Base-by-base conservation (phyloP, 2,329 filamentous ascomycete genomes). In the Hymenoscyphus salicellus region DNA sequence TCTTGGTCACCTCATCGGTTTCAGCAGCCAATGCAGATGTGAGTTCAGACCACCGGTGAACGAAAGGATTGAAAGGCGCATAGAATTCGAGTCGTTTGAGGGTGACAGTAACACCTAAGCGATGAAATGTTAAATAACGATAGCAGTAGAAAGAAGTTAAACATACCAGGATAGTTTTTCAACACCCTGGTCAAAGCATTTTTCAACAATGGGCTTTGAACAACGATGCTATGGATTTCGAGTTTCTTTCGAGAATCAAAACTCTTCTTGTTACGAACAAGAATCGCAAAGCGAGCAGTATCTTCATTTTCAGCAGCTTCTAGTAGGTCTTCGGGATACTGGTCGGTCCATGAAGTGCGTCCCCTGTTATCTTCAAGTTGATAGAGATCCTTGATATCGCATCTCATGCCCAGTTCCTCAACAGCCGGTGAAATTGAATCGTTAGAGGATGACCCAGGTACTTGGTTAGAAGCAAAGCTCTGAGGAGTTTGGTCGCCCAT, bases 11-110 rank as follows among this genome's bases (percentile, higher is more conserved):
- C 3, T 74, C 70, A 17, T 86, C 82, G 1, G 76, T 72, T 7
- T 78, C 70, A 36, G 79, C 77, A 10, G 80, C 72, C 55, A 79
- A 75, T 28, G 79, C 78, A 3, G 76, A 72, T 10, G 73, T 69
- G 43, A 87, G 79, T 6, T 77, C 71, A 1, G 79, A 77, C 86
- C 87, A 91, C 36, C 88, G 82, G 74, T 91, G 87, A 49, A 90
- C 84, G 58, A 91, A 84, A 0, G 85, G 84, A 68, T 84, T 78
- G 66, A 90, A 90, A 0, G 85, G 86, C 0, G 82, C 82, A 7
- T 77, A 74, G 66, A 91, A 89, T 63, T 85, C 83, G 1, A 90
- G 78, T 1, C 85, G 81, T n/a, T 85, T 80, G 30, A 90, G 77
- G 11, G 79, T 80, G 38, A 84, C 82, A 2, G 84, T 84, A 33